These are phyloP conservation scores for Nothophaeocryptopus gaeumannii DNA, from an alignment of 2,329 filamentous ascomycete species.

Conservation along the genomic window DNA sequence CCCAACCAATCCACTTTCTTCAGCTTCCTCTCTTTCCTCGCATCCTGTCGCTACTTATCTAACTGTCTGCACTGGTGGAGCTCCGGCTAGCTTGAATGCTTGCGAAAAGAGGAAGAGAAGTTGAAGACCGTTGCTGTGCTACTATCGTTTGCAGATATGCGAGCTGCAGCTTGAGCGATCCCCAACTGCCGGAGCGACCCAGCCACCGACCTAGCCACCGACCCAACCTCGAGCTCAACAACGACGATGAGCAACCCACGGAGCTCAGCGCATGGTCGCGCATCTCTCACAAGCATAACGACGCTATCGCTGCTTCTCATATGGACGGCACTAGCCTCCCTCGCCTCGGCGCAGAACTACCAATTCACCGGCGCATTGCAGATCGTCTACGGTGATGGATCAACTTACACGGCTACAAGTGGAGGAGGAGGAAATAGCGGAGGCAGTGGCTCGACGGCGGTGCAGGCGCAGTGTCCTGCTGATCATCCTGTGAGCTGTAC, in stretches of 20 bases:
- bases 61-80: slow-evolving; percentile 1
- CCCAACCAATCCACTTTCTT: too few species aligned
- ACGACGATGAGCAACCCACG: slow-evolving; percentile 7
- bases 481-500: slow-evolving; percentile 41
- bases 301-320: slow-evolving; percentile 7
- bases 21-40: background rate
- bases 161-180: background rate
- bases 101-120: slow-evolving; percentile 1
- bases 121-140: slow-evolving; percentile 1
- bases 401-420: slow-evolving; percentile 13
- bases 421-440: slow-evolving; percentile 15
- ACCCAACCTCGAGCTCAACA: slow-evolving; percentile 5
- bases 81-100: slow-evolving; percentile 2
- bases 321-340: slow-evolving; percentile 14
- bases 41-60: background rate
- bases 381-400: slow-evolving; percentile 24
- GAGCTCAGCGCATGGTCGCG: slow-evolving; percentile 7
- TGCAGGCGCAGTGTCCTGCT: slow-evolving; percentile 37
- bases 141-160: background rate
- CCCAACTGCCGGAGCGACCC: background rate
- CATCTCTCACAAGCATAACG: background rate
- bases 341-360: slow-evolving; percentile 13
- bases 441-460: slow-evolving; percentile 22
- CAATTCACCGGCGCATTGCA: slow-evolving; percentile 32
- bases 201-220: background rate